Evolutionary conservation across 352 stramenopile genomes (phyloP), one percentile per base, ranked within the genome.

Genomic region (Globisporangium sylvaticum): DNA sequence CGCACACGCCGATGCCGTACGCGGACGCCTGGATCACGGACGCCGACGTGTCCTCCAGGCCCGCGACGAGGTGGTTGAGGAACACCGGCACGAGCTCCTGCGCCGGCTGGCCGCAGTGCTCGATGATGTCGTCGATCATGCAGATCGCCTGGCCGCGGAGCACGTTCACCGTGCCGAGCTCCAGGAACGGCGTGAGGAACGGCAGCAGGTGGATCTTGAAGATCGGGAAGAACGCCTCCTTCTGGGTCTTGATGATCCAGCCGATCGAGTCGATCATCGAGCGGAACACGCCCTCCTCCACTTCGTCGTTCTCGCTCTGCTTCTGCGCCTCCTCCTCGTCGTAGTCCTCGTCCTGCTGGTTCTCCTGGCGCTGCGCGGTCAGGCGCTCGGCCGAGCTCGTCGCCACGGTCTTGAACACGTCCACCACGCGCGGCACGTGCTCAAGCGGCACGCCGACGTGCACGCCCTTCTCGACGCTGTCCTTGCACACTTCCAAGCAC

Each of bases 81-180:
- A 96, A 91, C 34, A 81, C 64, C 10, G 88, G 83, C 39, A 94
- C 70, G n/a, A 94, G 70, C 77, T 91, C 82, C 72, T 90, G 81
- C 1, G 83, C 79, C 18, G 78, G 75, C 59, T 67, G 71, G 44
- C 82, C 86, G 63, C 88, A 92, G 79, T 94, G 85, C 74, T 96
- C 88, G 56, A 96, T 90, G 57, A 96, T 79, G 72, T 96, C 88
- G 68, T 96, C 88, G 53, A 96, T 81, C 78, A 92, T 94, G 79
- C 88, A 96, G 68, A 96, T 94, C 57, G 83, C 83, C 64, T 94
- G 87, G 10, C 83, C 83, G 52, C 88, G 88, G 22, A 96, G 70
- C 67, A 90, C 81, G 61, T 79, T 69, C 24, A 91, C 63, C 9
- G 79, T 76, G 62, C 77, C 75, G 37, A 77, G 73, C 56, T 91